These are phyloP conservation scores for Mycogone perniciosa DNA, from an alignment of 2,329 filamentous ascomycete genomes.

Conservation along the genomic window DNA sequence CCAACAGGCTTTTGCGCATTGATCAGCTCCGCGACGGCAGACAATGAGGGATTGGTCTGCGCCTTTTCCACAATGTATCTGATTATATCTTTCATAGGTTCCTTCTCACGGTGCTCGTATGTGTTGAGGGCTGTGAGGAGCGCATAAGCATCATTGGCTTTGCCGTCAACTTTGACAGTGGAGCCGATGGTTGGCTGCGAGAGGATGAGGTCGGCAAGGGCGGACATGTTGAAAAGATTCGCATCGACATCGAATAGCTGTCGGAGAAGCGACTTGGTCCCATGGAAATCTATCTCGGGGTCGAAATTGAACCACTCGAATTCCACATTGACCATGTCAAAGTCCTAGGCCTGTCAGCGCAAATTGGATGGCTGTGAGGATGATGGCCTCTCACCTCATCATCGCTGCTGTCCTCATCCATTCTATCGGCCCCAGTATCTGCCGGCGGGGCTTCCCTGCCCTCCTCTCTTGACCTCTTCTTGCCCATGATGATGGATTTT, in stretches of 20 bases:
- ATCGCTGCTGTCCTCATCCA: slow-evolving; percentile 47
- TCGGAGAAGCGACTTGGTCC: slow-evolving; percentile 79
- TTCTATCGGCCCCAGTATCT: slow-evolving; percentile 41
- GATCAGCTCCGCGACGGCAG: slow-evolving; percentile 53
- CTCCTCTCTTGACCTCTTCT: slow-evolving; percentile 46
- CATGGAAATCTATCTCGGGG: slow-evolving; percentile 85
- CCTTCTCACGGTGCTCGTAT: slow-evolving; percentile 68
- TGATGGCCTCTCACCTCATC: slow-evolving; percentile 38
- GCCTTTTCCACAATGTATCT: slow-evolving; percentile 62
- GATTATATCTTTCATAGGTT: slow-evolving; percentile 63
- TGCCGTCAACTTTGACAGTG: slow-evolving; percentile 94
- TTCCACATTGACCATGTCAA: slow-evolving; percentile 88
- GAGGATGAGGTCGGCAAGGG: slow-evolving; percentile 77
- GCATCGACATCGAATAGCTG: slow-evolving; percentile 90
- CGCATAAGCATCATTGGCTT: slow-evolving; percentile 86
- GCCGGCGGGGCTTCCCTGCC: slow-evolving; percentile 33
- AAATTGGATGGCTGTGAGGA: background rate
- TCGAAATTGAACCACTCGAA: slow-evolving; percentile 99
- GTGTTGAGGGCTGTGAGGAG: slow-evolving; percentile 86
- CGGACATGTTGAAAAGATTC: slow-evolving; percentile 79
- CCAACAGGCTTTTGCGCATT: slow-evolving; percentile 57
- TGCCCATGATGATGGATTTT: slow-evolving; percentile 35
- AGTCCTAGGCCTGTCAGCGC: slow-evolving; percentile 52
- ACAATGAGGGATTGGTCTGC: slow-evolving; percentile 47
- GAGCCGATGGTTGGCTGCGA: slow-evolving; percentile 84